Base-by-base conservation (phyloP, 805 yeast species). In the Debaryomyces hansenii region DNA sequence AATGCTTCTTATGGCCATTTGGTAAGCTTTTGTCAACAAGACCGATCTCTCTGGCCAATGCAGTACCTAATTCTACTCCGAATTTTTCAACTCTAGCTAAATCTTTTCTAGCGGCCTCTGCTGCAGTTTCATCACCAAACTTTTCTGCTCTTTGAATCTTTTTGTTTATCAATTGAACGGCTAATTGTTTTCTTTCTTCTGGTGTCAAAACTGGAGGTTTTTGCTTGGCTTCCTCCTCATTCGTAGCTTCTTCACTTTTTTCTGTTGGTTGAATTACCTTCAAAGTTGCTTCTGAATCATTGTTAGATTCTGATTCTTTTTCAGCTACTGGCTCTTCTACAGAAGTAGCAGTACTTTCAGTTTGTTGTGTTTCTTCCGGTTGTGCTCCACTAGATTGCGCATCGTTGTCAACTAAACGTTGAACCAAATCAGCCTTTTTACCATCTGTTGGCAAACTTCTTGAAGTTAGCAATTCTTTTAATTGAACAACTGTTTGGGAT, bases 401-500 rank as follows among this genome's bases (percentile, higher is more conserved):
- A 55, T 84, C 91, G 28, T 76, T 64, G 50, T 82, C 89, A 48
- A 74, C 79, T 51, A 87, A 70, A 56, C 94, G 77, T 12, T 78
- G 78, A 46, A 87, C 71, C 54, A 87, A 70, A 43, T 90, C 97
- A 37, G 85, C 83, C 66, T 92, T 92, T 56, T 88, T 83, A 18
- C 98, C 98, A 34, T 79, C 79, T 5, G 74, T 72, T 2, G 94
- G 64, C 42, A 92, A 77, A 1, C 85, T 86, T 50, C 83, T 82
- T 18, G 76, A 66, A 56, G 85, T 84, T 56, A 92, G 77, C 46
- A 80, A 59, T 51, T 87, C 96, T 63, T 88, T 91, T 65, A 92
- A 77, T 71, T 90, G 96, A 15, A 85, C 83, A 42, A 90, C 97
- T 2, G 91, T 85, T 52, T 80, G 76, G n/a, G 83, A 59, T n/a